phyloP scores from a whole-genome alignment of 768 basidiomycete species.

The Coprinopsis marcescibilis region DNA sequence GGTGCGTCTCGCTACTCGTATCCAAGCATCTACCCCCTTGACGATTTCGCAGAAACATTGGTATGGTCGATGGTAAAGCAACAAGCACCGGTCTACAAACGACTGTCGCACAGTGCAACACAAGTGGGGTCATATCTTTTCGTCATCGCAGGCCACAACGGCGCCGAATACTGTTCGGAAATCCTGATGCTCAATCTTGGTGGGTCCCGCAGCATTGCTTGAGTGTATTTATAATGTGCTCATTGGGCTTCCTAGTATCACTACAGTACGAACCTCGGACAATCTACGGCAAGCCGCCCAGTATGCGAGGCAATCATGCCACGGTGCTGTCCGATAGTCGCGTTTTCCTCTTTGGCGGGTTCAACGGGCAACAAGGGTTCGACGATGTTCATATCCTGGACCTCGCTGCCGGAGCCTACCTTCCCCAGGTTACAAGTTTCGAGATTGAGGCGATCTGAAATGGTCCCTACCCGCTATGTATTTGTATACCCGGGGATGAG shows the following conservation, averaged over 20 bases:
- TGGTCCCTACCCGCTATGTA: too few relatives aligned
- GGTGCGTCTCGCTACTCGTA: slow-evolving; percentile 41
- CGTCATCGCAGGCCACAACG: slow-evolving; percentile 85
- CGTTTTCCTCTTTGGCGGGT: slow-evolving; percentile 83
- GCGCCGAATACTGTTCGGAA: slow-evolving; percentile 64
- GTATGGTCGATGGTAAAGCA: slow-evolving; percentile 41
- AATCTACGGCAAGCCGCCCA: slow-evolving; percentile 62
- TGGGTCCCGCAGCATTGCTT: slow-evolving; percentile 22
- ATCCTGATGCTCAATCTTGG: slow-evolving; percentile 85
- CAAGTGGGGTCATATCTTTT: slow-evolving; percentile 92
- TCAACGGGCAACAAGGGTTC: slow-evolving; percentile 76
- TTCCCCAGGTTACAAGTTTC: slow-evolving; percentile 85
- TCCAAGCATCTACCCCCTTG: not conserved
- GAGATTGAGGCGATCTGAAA: slow-evolving; percentile 38
- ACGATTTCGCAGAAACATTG: slow-evolving; percentile 30
- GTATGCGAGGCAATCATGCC: slow-evolving; percentile 79
- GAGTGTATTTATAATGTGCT: slow-evolving; percentile 1
- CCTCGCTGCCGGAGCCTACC: slow-evolving; percentile 79
- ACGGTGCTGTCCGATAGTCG: slow-evolving; percentile 79
- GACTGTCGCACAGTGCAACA: slow-evolving; percentile 81
- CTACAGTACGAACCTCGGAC: slow-evolving; percentile 76
- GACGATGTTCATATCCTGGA: slow-evolving; percentile 86
- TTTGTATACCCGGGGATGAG: too few relatives aligned
- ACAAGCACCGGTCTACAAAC: slow-evolving; percentile 39
- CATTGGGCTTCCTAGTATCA: slow-evolving; percentile 47